These are phyloP conservation scores for Colletotrichum chrysophilum DNA, from an alignment of 2,329 filamentous ascomycete genomes.

Conservation along the genomic window DNA sequence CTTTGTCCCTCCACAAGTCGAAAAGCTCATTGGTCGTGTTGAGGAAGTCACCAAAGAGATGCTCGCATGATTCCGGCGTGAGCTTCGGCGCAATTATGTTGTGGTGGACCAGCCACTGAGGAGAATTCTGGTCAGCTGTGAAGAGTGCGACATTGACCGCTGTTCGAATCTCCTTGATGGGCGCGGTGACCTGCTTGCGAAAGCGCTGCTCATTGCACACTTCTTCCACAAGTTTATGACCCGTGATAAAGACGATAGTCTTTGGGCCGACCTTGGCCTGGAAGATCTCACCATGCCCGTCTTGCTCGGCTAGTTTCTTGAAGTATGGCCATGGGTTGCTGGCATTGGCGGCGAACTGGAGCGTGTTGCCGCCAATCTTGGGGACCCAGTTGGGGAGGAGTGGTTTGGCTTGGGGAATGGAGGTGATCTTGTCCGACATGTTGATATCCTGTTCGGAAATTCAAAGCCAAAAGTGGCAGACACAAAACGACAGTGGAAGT, in stretches of 20 bases:
- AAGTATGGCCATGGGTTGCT: conserved; percentile 40
- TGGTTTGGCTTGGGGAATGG: neutral
- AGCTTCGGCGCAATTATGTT: conserved; percentile 56
- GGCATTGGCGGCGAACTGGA: conserved; percentile 33
- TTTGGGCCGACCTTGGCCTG: conserved; percentile 39
- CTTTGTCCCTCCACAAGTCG: conserved; percentile 50
- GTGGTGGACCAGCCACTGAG: conserved; percentile 55
- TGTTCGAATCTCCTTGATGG: conserved; percentile 56
- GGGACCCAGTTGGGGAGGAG: neutral
- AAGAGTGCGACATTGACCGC: conserved; percentile 58
- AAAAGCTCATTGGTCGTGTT: conserved; percentile 54
- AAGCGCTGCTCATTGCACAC: conserved; percentile 58
- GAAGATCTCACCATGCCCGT: neutral
- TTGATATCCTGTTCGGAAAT: neutral
- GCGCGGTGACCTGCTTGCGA: conserved; percentile 58
- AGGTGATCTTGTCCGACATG: neutral
- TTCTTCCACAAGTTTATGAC: conserved; percentile 45
- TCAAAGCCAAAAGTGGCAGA: too few species aligned
- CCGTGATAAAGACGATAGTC: conserved; percentile 45
- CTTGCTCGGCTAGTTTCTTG: conserved; percentile 33
- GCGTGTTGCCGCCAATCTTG: neutral
- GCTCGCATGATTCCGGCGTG: conserved; percentile 29
- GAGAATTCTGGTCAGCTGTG: conserved; percentile 54
- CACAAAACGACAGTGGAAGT: neutral
- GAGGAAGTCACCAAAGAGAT: conserved; percentile 53